Base-by-base conservation (phyloP, 345 rosid species). In the Cardamine occulta region DNA sequence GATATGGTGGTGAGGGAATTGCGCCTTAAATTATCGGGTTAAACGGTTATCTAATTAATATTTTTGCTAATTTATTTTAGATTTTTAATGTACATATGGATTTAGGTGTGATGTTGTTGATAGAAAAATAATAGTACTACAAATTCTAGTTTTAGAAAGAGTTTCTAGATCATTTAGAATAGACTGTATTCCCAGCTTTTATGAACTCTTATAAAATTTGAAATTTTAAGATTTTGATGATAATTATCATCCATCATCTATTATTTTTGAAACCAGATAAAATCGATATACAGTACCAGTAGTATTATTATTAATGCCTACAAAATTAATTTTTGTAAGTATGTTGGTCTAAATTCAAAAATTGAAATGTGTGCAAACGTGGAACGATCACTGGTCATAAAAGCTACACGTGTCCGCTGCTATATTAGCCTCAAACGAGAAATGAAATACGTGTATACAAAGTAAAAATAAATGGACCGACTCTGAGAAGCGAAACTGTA, bases 1-100 rank as follows among this genome's bases (percentile, higher is more conserved):
- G 4, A 42, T 56, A 48, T 57, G 80, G 80, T 37, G 13, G 44
- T 0, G 80, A 77, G 76, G 31, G 66, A 44, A n/a, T 70, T 70
- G 19, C 64, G 80, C 64, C 9, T 49, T 63, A 9, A 9, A 26
- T 34, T 76, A 56, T 70, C 63, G 45, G 52, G 72, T 18, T 17
- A 34, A 54, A 23, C 70, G 13, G 64, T 55, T 57, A 29, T 10
- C 1, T 7, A 44, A 42, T 15, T 35, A 8, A 3, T 26, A 3
- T n/a, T 32, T 54, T 64, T 21, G 47, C 8, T 45, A 34, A 35
- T 37, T 10, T 42, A 49, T 15, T 19, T 55, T 34, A 10, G n/a
- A 9, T 10, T 63, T 64, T 19, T 4, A 45, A 32, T 19, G 17
- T 11, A 21, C 4, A 32, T 51, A 35, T 35, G 14, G 53, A 34